A percentile compares a stretch with the other conserved stretches of the same genome.
phyloP scores from a whole-genome alignment of 306 rosid genomes.

The Mucuna pruriens region DNA sequence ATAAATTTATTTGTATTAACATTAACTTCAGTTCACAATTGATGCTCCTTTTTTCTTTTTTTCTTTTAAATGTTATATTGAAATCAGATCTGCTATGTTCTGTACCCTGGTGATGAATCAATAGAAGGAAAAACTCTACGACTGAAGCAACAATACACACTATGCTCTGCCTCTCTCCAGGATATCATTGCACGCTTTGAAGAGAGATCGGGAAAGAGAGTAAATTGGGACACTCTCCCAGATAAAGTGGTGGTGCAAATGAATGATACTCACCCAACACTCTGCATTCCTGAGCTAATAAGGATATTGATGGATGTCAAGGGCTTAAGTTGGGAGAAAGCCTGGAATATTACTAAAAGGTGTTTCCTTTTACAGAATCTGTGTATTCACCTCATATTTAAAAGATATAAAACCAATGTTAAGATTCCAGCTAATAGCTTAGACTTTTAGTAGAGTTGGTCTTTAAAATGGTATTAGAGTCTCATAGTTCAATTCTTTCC shows the following conservation, averaged over 20 bases:
- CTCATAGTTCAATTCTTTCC: neutral
- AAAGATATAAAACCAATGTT: neutral
- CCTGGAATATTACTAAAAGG: slow-evolving; percentile 88
- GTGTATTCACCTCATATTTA: slow-evolving; percentile 2
- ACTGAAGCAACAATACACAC: slow-evolving; percentile 89
- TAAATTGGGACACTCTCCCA: slow-evolving; percentile 78
- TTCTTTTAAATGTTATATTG: slow-evolving; percentile 32
- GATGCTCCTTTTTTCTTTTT: slow-evolving; percentile 9
- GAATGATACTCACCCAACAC: slow-evolving; percentile 98
- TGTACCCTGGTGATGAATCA: slow-evolving; percentile 89
- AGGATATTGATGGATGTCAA: slow-evolving; percentile 75
- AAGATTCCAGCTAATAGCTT: neutral
- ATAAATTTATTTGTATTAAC: neutral
- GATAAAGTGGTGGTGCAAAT: slow-evolving; percentile 83
- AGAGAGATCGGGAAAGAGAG: slow-evolving; percentile 60
- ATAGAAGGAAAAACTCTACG: slow-evolving; percentile 80
- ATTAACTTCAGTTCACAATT: slow-evolving; percentile 21
- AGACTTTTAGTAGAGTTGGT: neutral
- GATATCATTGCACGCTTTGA: slow-evolving; percentile 84
- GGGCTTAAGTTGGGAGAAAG: slow-evolving; percentile 82
- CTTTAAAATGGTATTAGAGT: neutral
- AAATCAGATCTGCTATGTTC: slow-evolving; percentile 72
- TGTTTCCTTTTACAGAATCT: slow-evolving; percentile 37
- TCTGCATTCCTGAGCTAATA: slow-evolving; percentile 86
- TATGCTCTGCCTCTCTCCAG: slow-evolving; percentile 91